Base-by-base conservation (phyloP, 306 rosid genomes). In the Cyclanthera cordifolia region DNA sequence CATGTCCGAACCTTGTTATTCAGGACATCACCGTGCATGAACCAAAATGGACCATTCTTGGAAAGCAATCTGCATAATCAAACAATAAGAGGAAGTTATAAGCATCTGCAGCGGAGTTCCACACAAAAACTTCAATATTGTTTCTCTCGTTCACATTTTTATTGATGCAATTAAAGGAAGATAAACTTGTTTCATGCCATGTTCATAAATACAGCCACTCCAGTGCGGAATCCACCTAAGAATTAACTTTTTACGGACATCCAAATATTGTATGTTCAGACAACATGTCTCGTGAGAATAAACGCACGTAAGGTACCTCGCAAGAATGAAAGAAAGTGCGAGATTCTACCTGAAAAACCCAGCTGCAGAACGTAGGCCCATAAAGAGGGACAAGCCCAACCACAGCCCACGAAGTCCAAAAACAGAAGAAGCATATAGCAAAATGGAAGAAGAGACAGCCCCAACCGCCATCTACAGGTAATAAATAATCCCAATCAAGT, bases 1-100 rank as follows among this genome's bases (percentile, higher is more conserved):
- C 1, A 21, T 45, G 70, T 2, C 5, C 2, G 53, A 65, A 65
- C 53, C 70, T 65, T 45, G 53, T 30, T 45, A 14, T 45, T 65
- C 45, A 43, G 37, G 39, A 43, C 3, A 43, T 45, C 15, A 23
- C 78, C 80, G 78, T 91, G 95, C 34, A 87, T 79, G 77, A 91
- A 91, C 96, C 95, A 88, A 96, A 95, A 91, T 12, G 97, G 97
- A 75, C 97, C 97, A 39, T 83, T 83, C 83, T 80, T 88, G 59
- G 88, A 85, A 60, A 78, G 82, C 67, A 85, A 82, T 79, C 97
- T 91, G 59, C 76, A 77, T 69, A 16, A 54, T 27, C 30, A 41
- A 43, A 43, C 48, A 5, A 63, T 24, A 57, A 58, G 66, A 67
- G 6, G 6, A 43, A 21, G 5, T 23, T 23, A 46, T 15, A 16